Evolutionary conservation across 1,284 basidiomycete genomes (phyloP).

Genomic region (Cryptococcus wingfieldii): DNA sequence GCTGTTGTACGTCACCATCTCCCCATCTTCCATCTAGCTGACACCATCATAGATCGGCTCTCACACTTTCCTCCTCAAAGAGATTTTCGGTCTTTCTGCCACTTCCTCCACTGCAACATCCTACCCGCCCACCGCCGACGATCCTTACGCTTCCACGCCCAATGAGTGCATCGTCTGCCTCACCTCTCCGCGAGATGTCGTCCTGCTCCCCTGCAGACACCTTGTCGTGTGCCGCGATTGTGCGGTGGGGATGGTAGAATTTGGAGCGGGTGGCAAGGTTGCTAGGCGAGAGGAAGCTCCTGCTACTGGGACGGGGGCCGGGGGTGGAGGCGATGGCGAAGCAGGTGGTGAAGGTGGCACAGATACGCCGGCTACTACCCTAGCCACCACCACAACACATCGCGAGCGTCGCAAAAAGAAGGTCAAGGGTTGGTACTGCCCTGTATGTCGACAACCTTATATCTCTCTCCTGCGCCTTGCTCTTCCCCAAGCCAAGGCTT

Average conservation of each 20-base stretch:
- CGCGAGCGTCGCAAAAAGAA: constrained; percentile 69
- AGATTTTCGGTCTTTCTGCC: constrained; percentile 78
- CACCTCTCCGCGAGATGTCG: constrained; percentile 77
- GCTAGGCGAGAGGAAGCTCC: constrained; percentile 53
- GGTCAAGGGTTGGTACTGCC: constrained; percentile 92
- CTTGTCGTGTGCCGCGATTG: constrained; percentile 88
- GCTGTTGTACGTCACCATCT: constrained; percentile 53
- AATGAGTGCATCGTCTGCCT: constrained; percentile 85
- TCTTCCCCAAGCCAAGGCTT: constrained; percentile 58
- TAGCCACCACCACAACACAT: constrained; percentile 41
- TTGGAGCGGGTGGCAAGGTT: constrained; percentile 81
- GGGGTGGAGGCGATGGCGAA: constrained; percentile 16
- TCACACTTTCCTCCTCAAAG: constrained; percentile 85
- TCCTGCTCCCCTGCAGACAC: constrained; percentile 81
- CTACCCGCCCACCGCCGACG: constrained; percentile 53
- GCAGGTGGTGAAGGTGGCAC: constrained; percentile 12
- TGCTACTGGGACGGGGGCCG: constrained; percentile 5
- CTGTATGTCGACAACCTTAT: constrained; percentile 86
- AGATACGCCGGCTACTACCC: constrained; percentile 40
- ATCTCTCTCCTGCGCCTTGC: constrained; percentile 79
- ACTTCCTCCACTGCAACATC: constrained; percentile 41
- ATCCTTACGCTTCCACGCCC: constrained; percentile 66
- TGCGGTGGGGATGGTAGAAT: constrained; percentile 89
- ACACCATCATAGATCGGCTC: constrained; percentile 60
- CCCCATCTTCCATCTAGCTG: background rate